These are phyloP conservation scores for Backusella macrospora DNA, from an alignment of 192 early-diverging fungal genomes.

Conservation along the genomic window DNA sequence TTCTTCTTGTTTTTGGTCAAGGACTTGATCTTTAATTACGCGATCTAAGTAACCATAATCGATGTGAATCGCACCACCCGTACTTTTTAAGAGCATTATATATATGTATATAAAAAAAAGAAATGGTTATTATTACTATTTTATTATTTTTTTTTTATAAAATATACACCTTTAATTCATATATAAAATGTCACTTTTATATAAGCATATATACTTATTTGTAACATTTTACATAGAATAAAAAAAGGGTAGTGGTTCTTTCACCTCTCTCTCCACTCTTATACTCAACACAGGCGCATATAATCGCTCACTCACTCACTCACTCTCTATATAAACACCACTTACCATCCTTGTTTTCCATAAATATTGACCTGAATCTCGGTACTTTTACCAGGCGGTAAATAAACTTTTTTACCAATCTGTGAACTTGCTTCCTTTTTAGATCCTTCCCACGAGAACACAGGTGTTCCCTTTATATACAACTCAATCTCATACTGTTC, in stretches of 20 bases:
- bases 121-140: background rate
- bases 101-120: background rate
- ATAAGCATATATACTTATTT: no score
- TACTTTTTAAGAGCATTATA: constrained; percentile 34
- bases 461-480: constrained; percentile 49
- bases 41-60: constrained; percentile 66
- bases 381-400: constrained; percentile 53
- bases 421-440: constrained; percentile 29
- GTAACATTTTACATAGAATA: no score
- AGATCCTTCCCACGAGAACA: constrained; percentile 55
- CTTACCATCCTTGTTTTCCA: constrained; percentile 63
- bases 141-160: no score
- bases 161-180: no score
- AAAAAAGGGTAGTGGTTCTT: no score
- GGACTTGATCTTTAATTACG: constrained; percentile 25
- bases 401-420: constrained; percentile 42
- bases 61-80: constrained; percentile 69
- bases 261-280: no score
- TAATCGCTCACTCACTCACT: no score
- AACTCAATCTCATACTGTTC: constrained; percentile 77
- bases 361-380: constrained; percentile 68
- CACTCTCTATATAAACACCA: background rate
- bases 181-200: no score
- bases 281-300: no score
- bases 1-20: background rate